Conservation (phyloP, 2,329 filamentous ascomycete genomes). For the Aspergillus candidus region DNA sequence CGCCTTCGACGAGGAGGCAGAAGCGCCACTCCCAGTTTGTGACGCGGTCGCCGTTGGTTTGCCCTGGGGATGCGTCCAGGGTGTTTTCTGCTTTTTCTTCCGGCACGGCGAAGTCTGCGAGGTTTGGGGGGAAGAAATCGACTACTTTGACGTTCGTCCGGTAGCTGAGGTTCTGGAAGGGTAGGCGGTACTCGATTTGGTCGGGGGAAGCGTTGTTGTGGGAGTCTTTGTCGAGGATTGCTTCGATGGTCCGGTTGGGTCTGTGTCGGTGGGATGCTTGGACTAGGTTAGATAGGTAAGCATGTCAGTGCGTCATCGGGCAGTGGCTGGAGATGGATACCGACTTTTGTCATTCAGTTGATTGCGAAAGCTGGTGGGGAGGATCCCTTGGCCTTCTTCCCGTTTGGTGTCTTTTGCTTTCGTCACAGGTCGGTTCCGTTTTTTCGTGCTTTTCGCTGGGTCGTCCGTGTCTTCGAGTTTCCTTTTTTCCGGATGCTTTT, state of each 20-base stretch:
- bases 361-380: constrained; percentile 21
- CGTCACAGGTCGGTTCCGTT: constrained; percentile 24
- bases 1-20: constrained; percentile 70
- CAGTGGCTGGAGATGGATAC: constrained; percentile 8
- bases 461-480: constrained; percentile 19
- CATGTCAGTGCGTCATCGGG: neutral
- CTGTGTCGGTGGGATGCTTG: constrained; percentile 41
- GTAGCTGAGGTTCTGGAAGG: constrained; percentile 70
- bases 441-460: constrained; percentile 23
- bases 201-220: constrained; percentile 44
- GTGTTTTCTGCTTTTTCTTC: constrained; percentile 48
- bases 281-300: constrained; percentile 34
- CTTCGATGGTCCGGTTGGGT: constrained; percentile 34
- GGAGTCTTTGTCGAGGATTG: constrained; percentile 45
- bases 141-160: constrained; percentile 67
- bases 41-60: constrained; percentile 20
- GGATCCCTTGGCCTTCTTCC: constrained; percentile 25
- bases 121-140: constrained; percentile 65
- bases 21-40: constrained; percentile 77
- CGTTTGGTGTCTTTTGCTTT: constrained; percentile 26
- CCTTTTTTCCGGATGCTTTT: constrained; percentile 33
- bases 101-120: constrained; percentile 63
- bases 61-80: constrained; percentile 25
- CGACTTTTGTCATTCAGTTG: constrained; percentile 40
- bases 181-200: constrained; percentile 47